These are phyloP conservation scores for Myrmaecium sp. DNA, from an alignment of 2,329 filamentous ascomycete species.

Conservation along the genomic window DNA sequence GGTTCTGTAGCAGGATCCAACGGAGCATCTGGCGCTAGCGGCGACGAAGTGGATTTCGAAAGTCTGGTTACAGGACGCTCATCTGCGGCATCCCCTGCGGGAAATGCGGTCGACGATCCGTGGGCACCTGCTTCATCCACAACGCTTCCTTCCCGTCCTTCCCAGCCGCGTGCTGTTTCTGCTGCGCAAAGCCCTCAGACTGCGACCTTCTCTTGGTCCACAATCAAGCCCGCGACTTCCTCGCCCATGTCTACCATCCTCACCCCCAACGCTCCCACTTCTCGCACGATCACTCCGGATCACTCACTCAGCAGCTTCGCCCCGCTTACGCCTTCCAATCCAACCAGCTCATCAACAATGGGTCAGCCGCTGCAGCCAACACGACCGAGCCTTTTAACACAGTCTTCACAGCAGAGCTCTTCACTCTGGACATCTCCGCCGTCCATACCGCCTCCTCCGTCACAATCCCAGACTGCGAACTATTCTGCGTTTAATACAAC, in stretches of 20 bases:
- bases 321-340: conserved; percentile 23
- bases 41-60: conserved; percentile 66
- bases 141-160: conserved; percentile 14
- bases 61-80: conserved; percentile 64
- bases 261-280: conserved; percentile 7
- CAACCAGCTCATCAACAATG: background rate
- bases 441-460: too few relatives aligned
- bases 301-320: conserved; percentile 30
- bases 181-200: conserved; percentile 12
- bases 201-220: conserved; percentile 30
- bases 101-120: conserved; percentile 25
- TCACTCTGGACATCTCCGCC: too few relatives aligned
- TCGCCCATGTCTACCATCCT: conserved; percentile 3
- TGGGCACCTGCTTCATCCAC: conserved; percentile 22
- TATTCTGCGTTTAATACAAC: too few relatives aligned
- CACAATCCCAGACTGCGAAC: too few relatives aligned
- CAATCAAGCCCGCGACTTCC: conserved; percentile 1
- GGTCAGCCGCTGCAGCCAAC: too few relatives aligned
- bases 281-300: conserved; percentile 36
- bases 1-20: conserved; percentile 37
- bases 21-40: conserved; percentile 39
- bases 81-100: conserved; percentile 20
- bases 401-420: too few relatives aligned
- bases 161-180: conserved; percentile 11
- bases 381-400: too few relatives aligned